These are phyloP conservation scores for Quercus alba DNA, from an alignment of 306 rosid genomes.

Conservation along the genomic window DNA sequence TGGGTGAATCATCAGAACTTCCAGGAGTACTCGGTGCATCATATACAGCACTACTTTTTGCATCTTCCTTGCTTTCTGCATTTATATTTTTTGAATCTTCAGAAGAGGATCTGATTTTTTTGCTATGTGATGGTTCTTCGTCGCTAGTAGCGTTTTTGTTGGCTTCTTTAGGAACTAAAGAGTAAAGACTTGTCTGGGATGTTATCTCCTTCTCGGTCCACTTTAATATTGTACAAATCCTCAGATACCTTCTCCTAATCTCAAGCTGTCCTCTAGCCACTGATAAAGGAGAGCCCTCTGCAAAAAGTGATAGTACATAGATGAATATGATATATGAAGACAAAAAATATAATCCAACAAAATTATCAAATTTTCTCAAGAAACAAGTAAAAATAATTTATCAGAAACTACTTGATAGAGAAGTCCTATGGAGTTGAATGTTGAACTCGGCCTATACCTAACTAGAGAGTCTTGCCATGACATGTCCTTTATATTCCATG, in stretches of 20 bases:
- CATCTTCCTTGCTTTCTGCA: too few relatives aligned
- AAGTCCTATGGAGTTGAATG: neutral
- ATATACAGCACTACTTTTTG: too few relatives aligned
- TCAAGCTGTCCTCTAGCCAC: constrained; percentile 87
- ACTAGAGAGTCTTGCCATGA: neutral
- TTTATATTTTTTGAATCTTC: too few relatives aligned
- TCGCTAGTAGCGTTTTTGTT: too few relatives aligned
- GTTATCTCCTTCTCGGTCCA: constrained; percentile 33
- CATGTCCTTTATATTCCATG: neutral
- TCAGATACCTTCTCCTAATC: constrained; percentile 64
- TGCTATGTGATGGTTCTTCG: too few relatives aligned
- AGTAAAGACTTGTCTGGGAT: constrained; percentile 19
- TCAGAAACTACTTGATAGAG: neutral
- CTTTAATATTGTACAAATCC: constrained; percentile 50
- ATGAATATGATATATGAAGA: constrained; percentile 1
- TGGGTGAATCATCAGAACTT: too few relatives aligned
- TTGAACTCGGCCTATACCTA: neutral
- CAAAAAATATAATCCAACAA: too few relatives aligned
- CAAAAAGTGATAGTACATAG: constrained; percentile 16
- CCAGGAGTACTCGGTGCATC: too few relatives aligned
- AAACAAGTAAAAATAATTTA: neutral
- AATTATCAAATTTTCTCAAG: neutral
- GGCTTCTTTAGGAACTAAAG: too few relatives aligned
- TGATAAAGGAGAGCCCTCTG: constrained; percentile 62
- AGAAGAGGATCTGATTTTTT: too few relatives aligned